Evolutionary conservation across 2,329 filamentous ascomycete species (phyloP).

Genomic region (Cephalotrichum gorgonifer): DNA sequence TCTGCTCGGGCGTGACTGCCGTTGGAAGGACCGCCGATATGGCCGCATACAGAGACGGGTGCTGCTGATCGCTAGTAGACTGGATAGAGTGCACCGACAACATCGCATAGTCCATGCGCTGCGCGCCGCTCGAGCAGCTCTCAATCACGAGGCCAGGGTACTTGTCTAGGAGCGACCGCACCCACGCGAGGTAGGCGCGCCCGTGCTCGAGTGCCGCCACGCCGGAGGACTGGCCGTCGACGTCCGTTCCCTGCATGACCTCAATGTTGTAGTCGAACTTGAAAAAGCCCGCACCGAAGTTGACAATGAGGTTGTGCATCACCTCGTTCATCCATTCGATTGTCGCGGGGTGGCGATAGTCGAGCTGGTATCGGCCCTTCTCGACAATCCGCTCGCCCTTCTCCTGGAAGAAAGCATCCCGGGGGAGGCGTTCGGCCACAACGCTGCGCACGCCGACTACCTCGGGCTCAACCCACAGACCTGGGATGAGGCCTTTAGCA

Average conservation of each 20-base stretch:
- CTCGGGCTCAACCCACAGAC: conserved; percentile 24
- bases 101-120: conserved; percentile 25
- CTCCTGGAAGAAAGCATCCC: conserved; percentile 21
- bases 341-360: conserved; percentile 18
- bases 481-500: conserved; percentile 15
- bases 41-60: conserved; percentile 18
- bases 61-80: conserved; percentile 24
- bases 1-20: conserved; percentile 22
- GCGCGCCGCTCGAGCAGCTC: conserved; percentile 22
- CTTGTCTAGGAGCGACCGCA: conserved; percentile 14
- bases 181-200: conserved; percentile 21
- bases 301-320: conserved; percentile 13
- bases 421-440: conserved; percentile 14
- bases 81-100: conserved; percentile 19
- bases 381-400: conserved; percentile 19
- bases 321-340: conserved; percentile 13
- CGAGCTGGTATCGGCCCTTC: conserved; percentile 21
- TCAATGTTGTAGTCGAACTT: conserved; percentile 28
- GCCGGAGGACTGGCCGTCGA: conserved; percentile 12
- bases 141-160: conserved; percentile 21
- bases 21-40: conserved; percentile 20
- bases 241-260: conserved; percentile 20
- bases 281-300: conserved; percentile 21
- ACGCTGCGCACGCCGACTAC: conserved; percentile 20
- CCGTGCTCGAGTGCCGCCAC: conserved; percentile 18